phyloP scores from a whole-genome alignment of 2,329 filamentous ascomycete species.

The Colletotrichum euphorbiae region DNA sequence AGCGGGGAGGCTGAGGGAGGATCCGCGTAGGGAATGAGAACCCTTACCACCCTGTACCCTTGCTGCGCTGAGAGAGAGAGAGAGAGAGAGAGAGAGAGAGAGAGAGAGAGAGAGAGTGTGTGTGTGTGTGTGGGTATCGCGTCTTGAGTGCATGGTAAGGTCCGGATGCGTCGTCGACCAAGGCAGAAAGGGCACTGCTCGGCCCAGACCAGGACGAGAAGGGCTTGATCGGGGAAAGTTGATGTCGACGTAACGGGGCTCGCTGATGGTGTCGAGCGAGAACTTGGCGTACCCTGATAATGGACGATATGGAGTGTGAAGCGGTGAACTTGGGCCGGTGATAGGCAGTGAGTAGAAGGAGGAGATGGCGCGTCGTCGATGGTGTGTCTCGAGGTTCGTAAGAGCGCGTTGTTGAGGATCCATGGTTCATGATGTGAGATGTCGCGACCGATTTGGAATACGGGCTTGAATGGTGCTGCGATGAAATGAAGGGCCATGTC shows the following conservation, averaged over 20 bases:
- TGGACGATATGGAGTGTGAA: constrained; percentile 7
- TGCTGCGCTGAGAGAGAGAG: constrained; percentile 5
- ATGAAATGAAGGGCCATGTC: neutral
- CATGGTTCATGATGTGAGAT: constrained; percentile 32
- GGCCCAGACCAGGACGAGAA: constrained; percentile 21
- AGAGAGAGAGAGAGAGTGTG: neutral
- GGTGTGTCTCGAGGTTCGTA: neutral
- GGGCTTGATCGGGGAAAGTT: constrained; percentile 30
- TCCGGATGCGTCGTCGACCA: constrained; percentile 18
- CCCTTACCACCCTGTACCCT: constrained; percentile 16
- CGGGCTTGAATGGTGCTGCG: constrained; percentile 8
- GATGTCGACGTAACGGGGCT: constrained; percentile 9
- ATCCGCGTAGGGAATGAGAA: constrained; percentile 30
- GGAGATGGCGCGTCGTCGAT: constrained; percentile 16
- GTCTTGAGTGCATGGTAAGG: constrained; percentile 1
- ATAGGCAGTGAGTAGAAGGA: neutral
- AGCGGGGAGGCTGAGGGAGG: constrained; percentile 28
- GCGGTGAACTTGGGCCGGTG: constrained; percentile 22
- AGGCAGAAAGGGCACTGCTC: constrained; percentile 17
- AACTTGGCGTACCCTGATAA: constrained; percentile 1
- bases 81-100: neutral
- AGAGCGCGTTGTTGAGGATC: neutral
- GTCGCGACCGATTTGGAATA: constrained; percentile 28
- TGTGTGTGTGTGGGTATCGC: neutral
- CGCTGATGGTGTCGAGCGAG: constrained; percentile 11